Evolutionary conservation across 768 basidiomycete genomes (phyloP).

Genomic region (Russula sp.): DNA sequence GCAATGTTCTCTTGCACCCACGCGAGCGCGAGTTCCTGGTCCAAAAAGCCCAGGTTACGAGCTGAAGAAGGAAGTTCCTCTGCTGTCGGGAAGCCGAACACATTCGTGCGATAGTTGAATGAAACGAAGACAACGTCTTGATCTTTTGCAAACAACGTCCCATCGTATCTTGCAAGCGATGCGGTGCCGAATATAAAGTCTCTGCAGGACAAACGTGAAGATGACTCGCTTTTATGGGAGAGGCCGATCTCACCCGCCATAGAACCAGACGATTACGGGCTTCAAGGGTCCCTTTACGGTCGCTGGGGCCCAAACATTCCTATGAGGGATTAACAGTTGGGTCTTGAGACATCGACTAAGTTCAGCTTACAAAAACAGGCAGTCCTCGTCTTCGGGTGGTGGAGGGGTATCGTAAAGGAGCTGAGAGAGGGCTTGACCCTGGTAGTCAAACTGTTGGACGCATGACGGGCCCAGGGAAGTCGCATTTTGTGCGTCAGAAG

Average conservation of each 20-base stretch:
- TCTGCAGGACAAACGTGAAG: neutral
- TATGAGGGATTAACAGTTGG: neutral
- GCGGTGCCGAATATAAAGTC: neutral
- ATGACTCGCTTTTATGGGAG: too few species aligned
- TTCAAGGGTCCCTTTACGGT: neutral
- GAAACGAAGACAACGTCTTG: conserved; percentile 9
- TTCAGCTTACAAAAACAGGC: conserved; percentile 1
- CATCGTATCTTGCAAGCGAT: conserved; percentile 1
- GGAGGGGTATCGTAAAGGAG: neutral
- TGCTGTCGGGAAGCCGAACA: conserved; percentile 9
- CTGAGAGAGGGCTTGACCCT: neutral
- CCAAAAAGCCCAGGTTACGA: conserved; percentile 6
- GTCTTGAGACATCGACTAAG: neutral
- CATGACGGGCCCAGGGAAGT: conserved; percentile 9
- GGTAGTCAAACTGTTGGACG: conserved; percentile 1
- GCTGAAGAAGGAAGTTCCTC: neutral
- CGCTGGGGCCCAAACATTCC: conserved; percentile 11
- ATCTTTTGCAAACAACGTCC: conserved; percentile 4
- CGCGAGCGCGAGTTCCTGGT: conserved; percentile 31
- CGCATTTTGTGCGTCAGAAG: neutral
- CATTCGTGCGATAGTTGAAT: conserved; percentile 13
- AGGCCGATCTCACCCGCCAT: conserved; percentile 5
- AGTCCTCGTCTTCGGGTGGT: conserved; percentile 1
- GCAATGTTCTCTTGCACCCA: conserved; percentile 57
- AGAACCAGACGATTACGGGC: conserved; percentile 10